Evolutionary conservation across 1,284 basidiomycete species (phyloP).

Genomic region (Boletus hoseneyae): DNA sequence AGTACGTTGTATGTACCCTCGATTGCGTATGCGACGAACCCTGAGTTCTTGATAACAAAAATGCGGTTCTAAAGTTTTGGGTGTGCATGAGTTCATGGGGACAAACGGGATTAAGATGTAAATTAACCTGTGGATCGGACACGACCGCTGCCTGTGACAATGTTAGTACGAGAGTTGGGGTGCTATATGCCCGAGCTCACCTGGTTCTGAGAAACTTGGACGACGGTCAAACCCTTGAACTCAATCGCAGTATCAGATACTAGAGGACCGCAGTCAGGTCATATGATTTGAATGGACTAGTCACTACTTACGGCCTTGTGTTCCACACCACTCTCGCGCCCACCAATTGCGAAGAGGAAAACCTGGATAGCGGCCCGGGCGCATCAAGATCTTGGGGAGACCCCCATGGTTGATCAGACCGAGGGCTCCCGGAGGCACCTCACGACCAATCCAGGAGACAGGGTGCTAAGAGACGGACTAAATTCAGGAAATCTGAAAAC

Average conservation of each 20-base stretch:
- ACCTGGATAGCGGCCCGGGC: slow-evolving; percentile 70
- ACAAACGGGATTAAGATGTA: neutral
- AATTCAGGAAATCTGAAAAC: slow-evolving; percentile 4
- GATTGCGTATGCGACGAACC: slow-evolving; percentile 72
- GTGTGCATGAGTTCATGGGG: neutral
- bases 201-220: slow-evolving; percentile 79
- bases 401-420: slow-evolving; percentile 78
- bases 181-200: slow-evolving; percentile 16
- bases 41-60: slow-evolving; percentile 74
- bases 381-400: slow-evolving; percentile 65
- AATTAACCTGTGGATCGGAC: slow-evolving; percentile 60
- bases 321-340: slow-evolving; percentile 66
- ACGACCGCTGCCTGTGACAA: slow-evolving; percentile 60
- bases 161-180: slow-evolving; percentile 5
- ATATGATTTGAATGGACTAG: slow-evolving; percentile 1
- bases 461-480: slow-evolving; percentile 40
- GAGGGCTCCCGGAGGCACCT: slow-evolving; percentile 62
- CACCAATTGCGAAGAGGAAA: slow-evolving; percentile 80
- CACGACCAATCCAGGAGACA: slow-evolving; percentile 64
- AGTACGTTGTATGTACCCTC: slow-evolving; percentile 74
- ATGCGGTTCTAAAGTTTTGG: slow-evolving; percentile 52
- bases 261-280: slow-evolving; percentile 23
- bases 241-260: slow-evolving; percentile 77
- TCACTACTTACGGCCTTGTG: slow-evolving; percentile 54
- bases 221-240: slow-evolving; percentile 72